phyloP scores from a whole-genome alignment of 306 rosid genomes.

The Bauhinia variegata region DNA sequence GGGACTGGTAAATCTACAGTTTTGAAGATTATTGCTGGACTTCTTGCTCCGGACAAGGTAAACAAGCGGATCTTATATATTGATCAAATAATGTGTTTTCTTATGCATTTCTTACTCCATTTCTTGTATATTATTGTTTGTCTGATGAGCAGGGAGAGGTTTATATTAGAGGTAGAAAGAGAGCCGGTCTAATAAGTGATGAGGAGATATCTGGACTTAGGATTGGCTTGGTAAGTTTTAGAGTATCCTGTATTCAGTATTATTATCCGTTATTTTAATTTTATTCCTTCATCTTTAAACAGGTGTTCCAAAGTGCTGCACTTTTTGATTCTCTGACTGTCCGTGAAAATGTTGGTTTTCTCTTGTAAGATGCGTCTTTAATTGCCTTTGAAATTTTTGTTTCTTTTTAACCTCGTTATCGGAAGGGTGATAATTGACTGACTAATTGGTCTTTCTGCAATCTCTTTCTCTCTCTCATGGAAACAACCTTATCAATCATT shows the following conservation, averaged over 20 bases:
- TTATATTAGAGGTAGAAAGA: conserved; percentile 80
- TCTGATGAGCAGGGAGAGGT: conserved; percentile 82
- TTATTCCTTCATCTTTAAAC: conserved; percentile 28
- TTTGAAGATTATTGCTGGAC: conserved; percentile 92
- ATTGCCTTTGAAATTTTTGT: conserved; percentile 28
- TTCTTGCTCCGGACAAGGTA: conserved; percentile 91
- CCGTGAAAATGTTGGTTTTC: conserved; percentile 98
- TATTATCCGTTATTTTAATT: conserved; percentile 20
- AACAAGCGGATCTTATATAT: not conserved
- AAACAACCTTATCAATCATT: conserved; percentile 28
- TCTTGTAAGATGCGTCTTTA: conserved; percentile 68
- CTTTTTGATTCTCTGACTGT: conserved; percentile 97
- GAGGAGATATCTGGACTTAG: conserved; percentile 89
- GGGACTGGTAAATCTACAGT: conserved; percentile 97
- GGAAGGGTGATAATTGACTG: conserved; percentile 15
- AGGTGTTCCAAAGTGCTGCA: conserved; percentile 99
- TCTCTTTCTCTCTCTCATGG: conserved; percentile 22
- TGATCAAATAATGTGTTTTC: not conserved
- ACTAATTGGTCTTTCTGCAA: conserved; percentile 23
- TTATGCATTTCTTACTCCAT: not conserved
- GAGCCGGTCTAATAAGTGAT: conserved; percentile 86
- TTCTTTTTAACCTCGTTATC: conserved; percentile 9
- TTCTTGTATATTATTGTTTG: conserved; percentile 22
- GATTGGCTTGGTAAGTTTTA: conserved; percentile 77
- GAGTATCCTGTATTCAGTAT: conserved; percentile 18